Evolutionary conservation across 2,329 filamentous ascomycete species (phyloP).

Genomic region (Beauveria rudraprayagi): DNA sequence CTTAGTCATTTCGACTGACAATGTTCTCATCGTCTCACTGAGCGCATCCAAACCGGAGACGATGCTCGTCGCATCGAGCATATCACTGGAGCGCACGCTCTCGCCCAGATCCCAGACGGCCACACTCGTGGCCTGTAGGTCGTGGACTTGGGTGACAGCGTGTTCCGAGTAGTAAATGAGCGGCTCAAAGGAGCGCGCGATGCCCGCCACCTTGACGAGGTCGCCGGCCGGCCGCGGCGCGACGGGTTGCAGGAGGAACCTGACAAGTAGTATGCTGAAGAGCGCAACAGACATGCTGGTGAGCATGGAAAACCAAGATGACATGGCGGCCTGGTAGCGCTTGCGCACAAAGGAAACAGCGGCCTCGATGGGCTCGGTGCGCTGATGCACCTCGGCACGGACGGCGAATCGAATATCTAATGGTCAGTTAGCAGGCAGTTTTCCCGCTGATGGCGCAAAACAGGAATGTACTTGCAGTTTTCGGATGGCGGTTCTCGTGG

Average conservation of each 20-base stretch:
- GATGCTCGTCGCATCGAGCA: slow-evolving; percentile 82
- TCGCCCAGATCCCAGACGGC: slow-evolving; percentile 94
- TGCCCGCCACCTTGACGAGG: slow-evolving; percentile 79
- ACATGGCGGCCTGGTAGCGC: slow-evolving; percentile 53
- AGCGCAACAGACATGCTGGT: slow-evolving; percentile 53
- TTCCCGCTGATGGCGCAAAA: neutral
- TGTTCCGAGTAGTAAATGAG: slow-evolving; percentile 92
- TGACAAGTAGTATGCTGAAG: slow-evolving; percentile 56
- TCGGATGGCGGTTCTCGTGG: slow-evolving; percentile 27
- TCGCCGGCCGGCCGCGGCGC: slow-evolving; percentile 42
- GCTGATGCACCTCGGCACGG: slow-evolving; percentile 80
- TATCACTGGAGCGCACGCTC: slow-evolving; percentile 79
- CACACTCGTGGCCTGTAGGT: slow-evolving; percentile 82
- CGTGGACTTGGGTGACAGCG: slow-evolving; percentile 75
- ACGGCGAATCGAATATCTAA: slow-evolving; percentile 82
- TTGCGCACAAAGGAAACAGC: slow-evolving; percentile 55
- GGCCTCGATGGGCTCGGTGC: slow-evolving; percentile 74
- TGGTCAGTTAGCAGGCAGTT: neutral
- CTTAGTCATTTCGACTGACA: slow-evolving; percentile 77
- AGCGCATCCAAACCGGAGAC: slow-evolving; percentile 78
- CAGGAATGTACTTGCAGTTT: slow-evolving; percentile 39
- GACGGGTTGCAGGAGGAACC: slow-evolving; percentile 63
- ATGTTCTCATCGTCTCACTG: slow-evolving; percentile 74
- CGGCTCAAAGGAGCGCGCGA: slow-evolving; percentile 88
- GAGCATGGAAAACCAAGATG: slow-evolving; percentile 61